A percentile compares a stretch with the other conserved stretches of the same genome.
Evolutionary conservation across 2,329 filamentous ascomycete genomes (phyloP).

Genomic region (Fusarium cyanostomum): DNA sequence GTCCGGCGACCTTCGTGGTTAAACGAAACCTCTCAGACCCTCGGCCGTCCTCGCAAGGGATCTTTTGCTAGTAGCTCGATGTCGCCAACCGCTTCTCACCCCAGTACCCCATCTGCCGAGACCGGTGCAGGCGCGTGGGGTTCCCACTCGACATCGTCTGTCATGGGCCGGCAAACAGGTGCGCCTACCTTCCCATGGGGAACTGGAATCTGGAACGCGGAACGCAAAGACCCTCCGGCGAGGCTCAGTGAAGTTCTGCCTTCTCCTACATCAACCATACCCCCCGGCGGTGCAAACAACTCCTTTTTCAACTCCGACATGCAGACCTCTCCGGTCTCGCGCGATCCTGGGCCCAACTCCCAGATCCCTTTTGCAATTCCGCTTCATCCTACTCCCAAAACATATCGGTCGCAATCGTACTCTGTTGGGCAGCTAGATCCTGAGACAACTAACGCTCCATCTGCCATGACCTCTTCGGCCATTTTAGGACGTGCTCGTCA

Average conservation of each 20-base stretch:
- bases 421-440: constrained; percentile 90
- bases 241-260: constrained; percentile 78
- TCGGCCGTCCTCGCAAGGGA: constrained; percentile 73
- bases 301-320: constrained; percentile 62
- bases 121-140: constrained; percentile 62
- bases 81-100: constrained; percentile 82
- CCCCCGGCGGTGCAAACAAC: constrained; percentile 53
- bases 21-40: constrained; percentile 77
- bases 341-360: constrained; percentile 63
- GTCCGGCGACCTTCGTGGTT: constrained; percentile 84
- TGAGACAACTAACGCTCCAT: constrained; percentile 57
- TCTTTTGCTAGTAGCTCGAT: constrained; percentile 81
- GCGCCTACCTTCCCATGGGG: constrained; percentile 73
- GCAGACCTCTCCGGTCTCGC: constrained; percentile 61
- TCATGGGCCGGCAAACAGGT: constrained; percentile 59
- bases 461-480: constrained; percentile 57
- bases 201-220: constrained; percentile 84
- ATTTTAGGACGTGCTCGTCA: constrained; percentile 66
- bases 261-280: constrained; percentile 74
- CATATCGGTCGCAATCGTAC: constrained; percentile 94
- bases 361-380: constrained; percentile 90
- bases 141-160: constrained; percentile 59
- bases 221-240: constrained; percentile 81
- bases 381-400: constrained; percentile 89
- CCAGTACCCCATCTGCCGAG: constrained; percentile 80